Evolutionary conservation across 2,329 filamentous ascomycete genomes (phyloP), one percentile per base, ranked within the genome.

Genomic region (Botryotinia calthae): DNA sequence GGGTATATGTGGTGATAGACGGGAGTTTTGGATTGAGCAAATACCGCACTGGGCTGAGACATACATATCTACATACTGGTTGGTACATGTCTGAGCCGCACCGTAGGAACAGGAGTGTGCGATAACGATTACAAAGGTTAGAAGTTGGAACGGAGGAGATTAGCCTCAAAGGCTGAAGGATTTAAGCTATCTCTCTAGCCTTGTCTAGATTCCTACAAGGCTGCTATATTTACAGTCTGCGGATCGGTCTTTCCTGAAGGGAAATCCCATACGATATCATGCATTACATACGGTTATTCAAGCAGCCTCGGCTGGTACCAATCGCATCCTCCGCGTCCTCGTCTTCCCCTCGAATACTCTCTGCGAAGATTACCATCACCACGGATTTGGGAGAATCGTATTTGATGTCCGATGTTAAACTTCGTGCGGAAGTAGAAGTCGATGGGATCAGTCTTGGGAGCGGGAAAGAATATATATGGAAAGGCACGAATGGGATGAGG

Each of bases 281-380:
- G 87, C 85, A 88, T 76, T 91, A 91, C 80, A 84, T 93, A 77
- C 89, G 90, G 74, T 91, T 92, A 77, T 84, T 93, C 76, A 92
- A 92, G 78, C 83, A 87, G 2, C 90, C 91, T 16, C 82, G 82
- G 71, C 77, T 84, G 51, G 78, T 81, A 63, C 84, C 84, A 80
- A 59, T 80, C 7, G 20, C 65, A 12, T 67, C 71, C 34, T 54
- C 72, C 42, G 34, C 68, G 10, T 34, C 48, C 58, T 37, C 67
- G 14, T 70, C 67, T 59, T 44, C 58, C 12, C 28, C 40, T 44
- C 37, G 31, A 31, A 68, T 48, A 25, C 72, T 86, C 82, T 74
- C 82, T 85, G 65, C 83, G 89, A 79, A 80, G 44, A 83, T 92
- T 73, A 90, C 90, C 56, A 85, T 93, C 78, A 90, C 89, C 18